phyloP scores from a whole-genome alignment of 805 yeast genomes.

The Metschnikowia similis region DNA sequence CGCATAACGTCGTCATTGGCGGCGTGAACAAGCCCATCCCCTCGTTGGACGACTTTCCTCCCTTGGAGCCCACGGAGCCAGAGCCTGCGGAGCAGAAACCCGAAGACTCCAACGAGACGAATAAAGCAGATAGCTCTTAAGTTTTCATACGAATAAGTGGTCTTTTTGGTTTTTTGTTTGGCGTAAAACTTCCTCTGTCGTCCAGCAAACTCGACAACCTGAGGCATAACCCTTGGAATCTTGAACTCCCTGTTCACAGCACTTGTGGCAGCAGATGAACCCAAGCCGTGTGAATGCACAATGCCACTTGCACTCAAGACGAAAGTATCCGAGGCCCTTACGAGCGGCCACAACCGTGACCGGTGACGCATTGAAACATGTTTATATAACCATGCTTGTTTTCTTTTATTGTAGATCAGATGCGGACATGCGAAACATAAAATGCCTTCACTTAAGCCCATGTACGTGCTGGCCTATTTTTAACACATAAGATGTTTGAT shows the following conservation, averaged over 20 bases:
- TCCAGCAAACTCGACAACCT: background rate
- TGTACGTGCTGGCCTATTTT: no score
- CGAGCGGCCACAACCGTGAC: no score
- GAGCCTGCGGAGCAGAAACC: background rate
- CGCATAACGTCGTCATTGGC: slow-evolving; percentile 26
- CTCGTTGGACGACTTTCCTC: slow-evolving; percentile 14
- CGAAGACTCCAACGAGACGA: background rate
- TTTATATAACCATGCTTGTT: no score
- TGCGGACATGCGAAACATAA: no score
- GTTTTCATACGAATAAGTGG: background rate
- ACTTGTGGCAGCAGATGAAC: background rate
- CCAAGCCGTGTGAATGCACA: background rate
- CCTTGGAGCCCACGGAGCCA: slow-evolving; percentile 16
- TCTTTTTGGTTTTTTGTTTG: background rate
- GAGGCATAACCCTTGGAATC: background rate
- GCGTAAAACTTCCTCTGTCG: background rate
- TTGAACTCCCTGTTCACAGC: background rate
- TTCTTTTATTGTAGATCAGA: no score
- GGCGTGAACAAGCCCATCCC: slow-evolving; percentile 16
- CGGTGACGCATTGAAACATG: no score
- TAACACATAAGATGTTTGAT: no score
- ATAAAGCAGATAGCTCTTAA: background rate
- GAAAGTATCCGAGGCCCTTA: no score
- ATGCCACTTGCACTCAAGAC: no score
- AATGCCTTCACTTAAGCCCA: no score